Conservation (phyloP, 495 filamentous ascomycete species). For the Chaetomium fimeti region DNA sequence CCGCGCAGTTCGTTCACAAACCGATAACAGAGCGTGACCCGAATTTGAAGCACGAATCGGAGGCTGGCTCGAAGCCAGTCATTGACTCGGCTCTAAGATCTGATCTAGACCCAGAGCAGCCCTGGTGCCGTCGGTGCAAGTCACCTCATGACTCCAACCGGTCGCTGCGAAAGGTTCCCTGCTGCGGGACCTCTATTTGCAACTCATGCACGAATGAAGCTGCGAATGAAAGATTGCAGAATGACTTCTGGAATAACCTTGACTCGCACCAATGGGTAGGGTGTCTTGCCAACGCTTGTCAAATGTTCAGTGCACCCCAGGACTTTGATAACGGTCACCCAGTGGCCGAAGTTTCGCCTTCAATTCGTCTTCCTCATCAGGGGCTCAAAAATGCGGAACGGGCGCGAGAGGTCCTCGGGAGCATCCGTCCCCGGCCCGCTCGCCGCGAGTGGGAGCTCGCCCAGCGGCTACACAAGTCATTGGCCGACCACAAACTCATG, state of each 20-base stretch:
- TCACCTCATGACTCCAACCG: background rate
- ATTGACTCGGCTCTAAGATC: background rate
- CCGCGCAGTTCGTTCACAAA: no score
- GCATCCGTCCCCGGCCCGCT: background rate
- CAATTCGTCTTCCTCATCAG: background rate
- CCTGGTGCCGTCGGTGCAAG: slow-evolving; percentile 2
- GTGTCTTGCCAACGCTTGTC: slow-evolving; percentile 9
- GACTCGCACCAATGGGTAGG: background rate
- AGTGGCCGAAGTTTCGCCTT: background rate
- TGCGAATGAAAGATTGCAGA: background rate
- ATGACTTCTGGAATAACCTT: slow-evolving; percentile 1
- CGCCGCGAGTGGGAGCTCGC: slow-evolving; percentile 14
- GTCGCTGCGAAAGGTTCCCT: background rate
- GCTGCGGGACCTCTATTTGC: background rate
- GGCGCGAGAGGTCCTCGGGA: background rate
- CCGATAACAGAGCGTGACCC: no score
- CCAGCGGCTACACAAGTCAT: slow-evolving; percentile 5
- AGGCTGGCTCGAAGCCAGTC: background rate
- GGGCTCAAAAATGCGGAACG: background rate
- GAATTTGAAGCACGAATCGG: background rate
- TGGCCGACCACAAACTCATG: background rate
- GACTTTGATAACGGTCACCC: background rate
- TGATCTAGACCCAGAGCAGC: background rate
- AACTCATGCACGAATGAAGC: background rate
- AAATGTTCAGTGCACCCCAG: background rate